Percentiles rank a stretch among this genome's conserved stretches.
Evolutionary conservation across 1,284 basidiomycete species (phyloP).

Genomic region (Bondarzewia mesenterica): DNA sequence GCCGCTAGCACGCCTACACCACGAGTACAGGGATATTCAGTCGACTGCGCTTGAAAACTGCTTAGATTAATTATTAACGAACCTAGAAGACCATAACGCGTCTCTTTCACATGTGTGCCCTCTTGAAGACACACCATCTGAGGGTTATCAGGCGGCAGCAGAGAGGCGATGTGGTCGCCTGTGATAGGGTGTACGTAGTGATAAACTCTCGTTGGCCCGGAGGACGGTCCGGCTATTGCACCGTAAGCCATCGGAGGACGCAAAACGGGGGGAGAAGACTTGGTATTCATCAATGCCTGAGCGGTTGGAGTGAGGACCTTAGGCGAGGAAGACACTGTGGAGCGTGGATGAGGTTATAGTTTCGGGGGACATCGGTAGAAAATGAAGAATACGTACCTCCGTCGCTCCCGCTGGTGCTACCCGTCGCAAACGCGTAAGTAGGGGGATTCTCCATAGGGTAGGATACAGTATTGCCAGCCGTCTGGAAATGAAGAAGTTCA

Average conservation of each 20-base stretch:
- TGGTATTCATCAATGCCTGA: background rate
- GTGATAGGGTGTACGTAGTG: constrained; percentile 38
- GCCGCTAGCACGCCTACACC: constrained; percentile 63
- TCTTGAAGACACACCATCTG: constrained; percentile 74
- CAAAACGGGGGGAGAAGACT: background rate
- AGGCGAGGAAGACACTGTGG: constrained; percentile 4
- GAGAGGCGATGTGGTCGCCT: constrained; percentile 38
- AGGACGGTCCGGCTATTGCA: constrained; percentile 12
- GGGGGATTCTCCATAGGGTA: constrained; percentile 8
- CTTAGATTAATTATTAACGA: constrained; percentile 19
- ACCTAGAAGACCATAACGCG: constrained; percentile 63
- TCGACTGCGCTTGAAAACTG: too few species aligned
- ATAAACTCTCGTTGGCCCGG: constrained; percentile 20
- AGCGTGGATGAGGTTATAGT: background rate
- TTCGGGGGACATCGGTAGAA: background rate
- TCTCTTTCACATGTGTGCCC: constrained; percentile 55
- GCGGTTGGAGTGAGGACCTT: background rate
- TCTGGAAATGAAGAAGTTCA: too few species aligned
- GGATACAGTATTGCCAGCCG: too few species aligned
- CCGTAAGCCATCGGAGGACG: background rate
- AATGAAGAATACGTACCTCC: background rate
- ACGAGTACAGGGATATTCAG: constrained; percentile 3
- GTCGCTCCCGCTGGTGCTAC: background rate
- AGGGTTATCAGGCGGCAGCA: constrained; percentile 66
- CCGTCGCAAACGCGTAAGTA: constrained; percentile 7